Evolutionary conservation across 495 filamentous ascomycete genomes (phyloP), one percentile per base, ranked within the genome.

Genomic region (Penicillium goetzii): DNA sequence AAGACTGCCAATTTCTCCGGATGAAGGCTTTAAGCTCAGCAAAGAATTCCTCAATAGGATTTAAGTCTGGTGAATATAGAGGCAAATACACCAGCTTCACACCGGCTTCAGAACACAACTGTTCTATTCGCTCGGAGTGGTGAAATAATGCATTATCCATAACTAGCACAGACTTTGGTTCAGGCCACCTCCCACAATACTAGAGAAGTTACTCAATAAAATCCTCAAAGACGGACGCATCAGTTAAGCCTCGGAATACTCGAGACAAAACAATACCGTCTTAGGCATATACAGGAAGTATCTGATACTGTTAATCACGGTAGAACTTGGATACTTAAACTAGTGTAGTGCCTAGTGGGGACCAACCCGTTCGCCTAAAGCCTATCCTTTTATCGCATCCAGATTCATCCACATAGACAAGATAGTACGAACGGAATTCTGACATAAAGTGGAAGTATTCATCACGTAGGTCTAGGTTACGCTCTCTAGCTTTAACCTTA

Each of bases 131-230:
- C 12, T 75, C 66, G 9, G 59, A 68, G 58, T 70, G 67, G 61
- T 82, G 66, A 57, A 80, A 75, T 15, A 73, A 78, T 23, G 73
- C 70, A 71, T 82, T 38, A 15, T 38, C 36, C 36, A 38, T 38
- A 10, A 38, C 14, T 3, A 38, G 14, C 2, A 38, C 36, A 19
- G 73, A 79, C 50, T 74, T 76, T 19, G 67, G 76, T 41, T 75
- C 70, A 4, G 73, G 79, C 66, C 57, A 80, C 64, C 41, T 68
- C 34, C 72, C 63, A 63, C 63, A 79, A 47, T 77, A 65, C 36
- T 62, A 62, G 15, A 81, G 68, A 33, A 76, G 69, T 63, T 78
- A 59, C 59, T 79, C 66, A 59, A 80, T 72, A 65, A 77, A 80
- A 50, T 75, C 68, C 58, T 78, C 63, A 63, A 81, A 81, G 15